Evolutionary conservation across 2,329 filamentous ascomycete species (phyloP).

Genomic region (Coniella lustricola): DNA sequence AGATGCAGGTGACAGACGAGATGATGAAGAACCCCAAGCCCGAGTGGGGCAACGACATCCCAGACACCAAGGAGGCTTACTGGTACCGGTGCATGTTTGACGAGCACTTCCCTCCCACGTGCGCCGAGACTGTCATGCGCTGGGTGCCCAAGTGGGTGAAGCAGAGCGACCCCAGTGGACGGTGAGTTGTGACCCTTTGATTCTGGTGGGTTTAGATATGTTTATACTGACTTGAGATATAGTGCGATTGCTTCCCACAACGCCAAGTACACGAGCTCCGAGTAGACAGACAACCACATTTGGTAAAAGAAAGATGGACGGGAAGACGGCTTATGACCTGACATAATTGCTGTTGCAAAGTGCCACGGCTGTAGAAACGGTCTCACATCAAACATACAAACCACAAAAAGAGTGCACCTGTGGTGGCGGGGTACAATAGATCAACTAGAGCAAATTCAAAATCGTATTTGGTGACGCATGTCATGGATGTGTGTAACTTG

Average conservation of each 20-base stretch:
- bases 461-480: no score
- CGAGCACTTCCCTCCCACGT: conserved; percentile 91
- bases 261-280: conserved; percentile 59
- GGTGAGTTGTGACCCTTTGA: conserved; percentile 44
- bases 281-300: conserved; percentile 15
- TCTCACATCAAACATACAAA: no score
- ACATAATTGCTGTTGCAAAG: neutral
- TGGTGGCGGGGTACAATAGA: neutral
- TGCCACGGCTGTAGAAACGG: neutral
- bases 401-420: neutral
- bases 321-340: no score
- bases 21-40: conserved; percentile 98
- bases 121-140: conserved; percentile 86
- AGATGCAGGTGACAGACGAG: conserved; percentile 85
- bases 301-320: neutral
- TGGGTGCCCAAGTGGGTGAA: conserved; percentile 98
- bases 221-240: conserved; percentile 19
- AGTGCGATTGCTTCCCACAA: conserved; percentile 73
- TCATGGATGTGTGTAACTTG: no score
- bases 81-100: conserved; percentile 99
- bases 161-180: conserved; percentile 89
- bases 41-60: conserved; percentile 89
- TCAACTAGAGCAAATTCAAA: neutral
- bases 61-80: conserved; percentile 96
- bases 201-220: neutral